phyloP scores from a whole-genome alignment of 179 eudicot genomes.

The Pouteria campechiana region DNA sequence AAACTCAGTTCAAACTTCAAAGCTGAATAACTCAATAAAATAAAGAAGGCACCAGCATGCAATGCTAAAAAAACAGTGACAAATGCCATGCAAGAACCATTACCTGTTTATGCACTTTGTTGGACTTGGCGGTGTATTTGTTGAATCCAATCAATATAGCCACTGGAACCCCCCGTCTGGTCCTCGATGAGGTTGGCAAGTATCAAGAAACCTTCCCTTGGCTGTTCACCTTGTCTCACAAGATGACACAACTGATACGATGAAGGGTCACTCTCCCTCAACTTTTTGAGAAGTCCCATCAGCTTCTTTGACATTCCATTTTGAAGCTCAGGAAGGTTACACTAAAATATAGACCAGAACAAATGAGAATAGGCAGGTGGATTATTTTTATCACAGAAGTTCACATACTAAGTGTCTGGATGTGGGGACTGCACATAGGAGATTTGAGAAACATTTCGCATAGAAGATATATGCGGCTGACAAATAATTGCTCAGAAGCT shows the following conservation, averaged over 20 bases:
- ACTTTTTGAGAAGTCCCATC: slow-evolving; percentile 36
- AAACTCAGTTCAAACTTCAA: too few species aligned
- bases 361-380: slow-evolving; percentile 5
- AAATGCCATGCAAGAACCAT: too few species aligned
- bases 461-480: too few species aligned
- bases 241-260: slow-evolving; percentile 80
- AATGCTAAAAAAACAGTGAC: too few species aligned
- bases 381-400: too few species aligned
- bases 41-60: too few species aligned
- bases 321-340: slow-evolving; percentile 32
- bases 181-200: slow-evolving; percentile 84
- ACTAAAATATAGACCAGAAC: slow-evolving; percentile 31
- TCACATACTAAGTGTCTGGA: too few species aligned
- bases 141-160: slow-evolving; percentile 76
- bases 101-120: slow-evolving; percentile 56
- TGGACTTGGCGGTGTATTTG: slow-evolving; percentile 84
- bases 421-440: too few species aligned
- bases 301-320: slow-evolving; percentile 80
- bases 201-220: slow-evolving; percentile 79
- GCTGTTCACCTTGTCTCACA: slow-evolving; percentile 96
- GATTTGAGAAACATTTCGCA: too few species aligned
- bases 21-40: too few species aligned
- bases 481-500: too few species aligned
- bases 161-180: slow-evolving; percentile 56
- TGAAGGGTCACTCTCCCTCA: slow-evolving; percentile 54